Conservation (phyloP, 2,329 filamentous ascomycete genomes). For the Alternaria triticimaculans region DNA sequence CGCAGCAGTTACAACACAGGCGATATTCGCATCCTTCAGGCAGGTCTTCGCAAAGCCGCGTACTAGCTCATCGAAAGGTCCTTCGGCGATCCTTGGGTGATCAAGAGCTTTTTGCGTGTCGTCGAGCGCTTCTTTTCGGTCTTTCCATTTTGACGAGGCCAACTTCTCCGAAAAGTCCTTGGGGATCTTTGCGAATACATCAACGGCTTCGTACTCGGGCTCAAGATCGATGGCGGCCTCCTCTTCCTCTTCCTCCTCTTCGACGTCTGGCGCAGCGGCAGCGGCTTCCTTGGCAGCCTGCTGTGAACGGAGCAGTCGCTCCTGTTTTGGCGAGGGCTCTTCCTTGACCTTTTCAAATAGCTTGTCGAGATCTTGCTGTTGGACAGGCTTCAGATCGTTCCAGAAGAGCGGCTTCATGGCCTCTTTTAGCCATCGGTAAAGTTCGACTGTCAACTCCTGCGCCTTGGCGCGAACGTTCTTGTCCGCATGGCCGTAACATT, state of each 20-base stretch:
- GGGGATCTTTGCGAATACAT: conserved; percentile 82
- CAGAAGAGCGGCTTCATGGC: conserved; percentile 99
- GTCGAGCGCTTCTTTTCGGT: conserved; percentile 92
- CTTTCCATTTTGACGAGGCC: conserved; percentile 96
- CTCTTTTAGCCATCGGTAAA: conserved; percentile 96
- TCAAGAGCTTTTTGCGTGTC: conserved; percentile 78
- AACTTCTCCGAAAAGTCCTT: conserved; percentile 83
- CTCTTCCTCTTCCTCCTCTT: conserved; percentile 58
- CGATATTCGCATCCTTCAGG: conserved; percentile 99
- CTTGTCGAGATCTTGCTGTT: conserved; percentile 91
- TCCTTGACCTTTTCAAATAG: conserved; percentile 93
- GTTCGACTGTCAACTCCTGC: conserved; percentile 87
- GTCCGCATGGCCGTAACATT: conserved; percentile 93
- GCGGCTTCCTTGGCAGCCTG: conserved; percentile 82
- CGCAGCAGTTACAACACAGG: conserved; percentile 90
- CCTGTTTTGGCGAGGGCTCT: conserved; percentile 86
- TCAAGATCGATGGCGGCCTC: conserved; percentile 75
- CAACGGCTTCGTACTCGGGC: conserved; percentile 76
- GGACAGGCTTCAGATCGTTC: conserved; percentile 91
- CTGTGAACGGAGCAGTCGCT: conserved; percentile 85
- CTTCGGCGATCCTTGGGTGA: conserved; percentile 90
- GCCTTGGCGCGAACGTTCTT: conserved; percentile 97
- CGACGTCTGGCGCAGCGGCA: conserved; percentile 64
- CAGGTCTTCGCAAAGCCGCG: conserved; percentile 80
- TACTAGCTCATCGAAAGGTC: conserved; percentile 83